A percentile compares a stretch with the other conserved stretches of the same genome.
These are phyloP conservation scores for Poteriospumella lacustris DNA, from an alignment of 108 stramenopile species.

Conservation along the genomic window DNA sequence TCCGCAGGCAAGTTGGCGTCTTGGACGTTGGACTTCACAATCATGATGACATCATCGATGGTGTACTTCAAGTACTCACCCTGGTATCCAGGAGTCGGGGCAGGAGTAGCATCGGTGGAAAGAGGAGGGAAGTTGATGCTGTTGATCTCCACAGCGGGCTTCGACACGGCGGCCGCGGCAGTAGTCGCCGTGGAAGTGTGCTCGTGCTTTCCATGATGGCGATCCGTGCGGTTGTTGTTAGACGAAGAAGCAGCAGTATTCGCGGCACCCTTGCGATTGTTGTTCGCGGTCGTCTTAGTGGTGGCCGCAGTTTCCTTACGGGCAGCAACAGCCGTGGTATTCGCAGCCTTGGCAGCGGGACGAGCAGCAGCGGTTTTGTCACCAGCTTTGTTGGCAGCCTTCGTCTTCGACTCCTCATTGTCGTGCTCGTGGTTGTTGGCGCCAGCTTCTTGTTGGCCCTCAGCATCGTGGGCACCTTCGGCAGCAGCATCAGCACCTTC, in stretches of 20 bases:
- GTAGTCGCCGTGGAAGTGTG: constrained; percentile 39
- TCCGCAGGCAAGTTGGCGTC: constrained; percentile 33
- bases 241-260: no score
- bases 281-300: no score
- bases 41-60: constrained; percentile 40
- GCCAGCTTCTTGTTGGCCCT: no score
- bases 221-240: no score
- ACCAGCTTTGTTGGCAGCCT: no score
- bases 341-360: no score
- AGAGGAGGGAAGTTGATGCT: constrained; percentile 45
- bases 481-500: background rate
- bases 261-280: no score
- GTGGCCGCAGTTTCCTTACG: no score
- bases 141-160: constrained; percentile 25
- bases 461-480: background rate
- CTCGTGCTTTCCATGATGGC: constrained; percentile 12
- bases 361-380: no score
- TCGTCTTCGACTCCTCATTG: no score
- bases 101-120: constrained; percentile 17
- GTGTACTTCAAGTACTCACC: constrained; percentile 40
- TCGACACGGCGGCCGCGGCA: constrained; percentile 26
- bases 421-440: no score
- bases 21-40: constrained; percentile 34
- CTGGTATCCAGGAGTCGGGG: constrained; percentile 33
- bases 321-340: no score